Base-by-base conservation (phyloP, 225 moss, liverwort and hornwort genomes). In the Climacium dendroides region DNA sequence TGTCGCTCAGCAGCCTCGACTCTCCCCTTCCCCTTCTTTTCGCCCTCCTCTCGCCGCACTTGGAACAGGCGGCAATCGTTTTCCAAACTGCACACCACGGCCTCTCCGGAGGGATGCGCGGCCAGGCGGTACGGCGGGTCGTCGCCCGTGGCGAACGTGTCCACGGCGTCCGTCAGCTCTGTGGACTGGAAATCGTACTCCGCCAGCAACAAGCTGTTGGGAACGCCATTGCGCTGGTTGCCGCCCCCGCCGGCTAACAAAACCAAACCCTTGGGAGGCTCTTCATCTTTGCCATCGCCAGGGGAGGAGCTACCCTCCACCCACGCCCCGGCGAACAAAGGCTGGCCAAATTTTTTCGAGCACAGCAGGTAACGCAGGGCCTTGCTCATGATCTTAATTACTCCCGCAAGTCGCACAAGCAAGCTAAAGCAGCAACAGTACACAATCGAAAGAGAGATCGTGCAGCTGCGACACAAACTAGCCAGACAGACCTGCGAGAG, bases 211-310 rank as follows among this genome's bases (percentile, higher is more conserved):
- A 97, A 69, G 61, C 91, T 87, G 83, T 97, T 96, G 17, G 92
- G 93, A 63, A 97, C 89, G 9, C 96, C 97, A 41, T 63, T 96
- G 72, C 95, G 95, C 72, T 91, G 92, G 85, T 91, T 93, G 34
- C 97, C 97, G 47, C 97, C 97, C 47, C 97, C 97, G 15, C 97
- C 97, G 52, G 95, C 97, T 39, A 97, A 85, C 79, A 97, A 39
- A 17, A 86, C 85, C 85, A 78, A 54, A 55, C 65, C 72, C n/a
- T 58, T 58, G 41, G 28, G 11, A 58, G 78, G 19, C 58, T 19
- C 50, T 23, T 78, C 76, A 57, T 74, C 71, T 19, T 53, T 80
- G 81, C 77, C 45, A 66, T 59, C 82, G 75, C 77, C 78, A 50
- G 58, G 58, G 28, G 41, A 78, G 78, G 58, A 78, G 41, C 58